Evolutionary conservation across 1,139 yeast genomes (phyloP), one percentile per base, ranked within the genome.

Genomic region (Blastobotrys aristatus): DNA sequence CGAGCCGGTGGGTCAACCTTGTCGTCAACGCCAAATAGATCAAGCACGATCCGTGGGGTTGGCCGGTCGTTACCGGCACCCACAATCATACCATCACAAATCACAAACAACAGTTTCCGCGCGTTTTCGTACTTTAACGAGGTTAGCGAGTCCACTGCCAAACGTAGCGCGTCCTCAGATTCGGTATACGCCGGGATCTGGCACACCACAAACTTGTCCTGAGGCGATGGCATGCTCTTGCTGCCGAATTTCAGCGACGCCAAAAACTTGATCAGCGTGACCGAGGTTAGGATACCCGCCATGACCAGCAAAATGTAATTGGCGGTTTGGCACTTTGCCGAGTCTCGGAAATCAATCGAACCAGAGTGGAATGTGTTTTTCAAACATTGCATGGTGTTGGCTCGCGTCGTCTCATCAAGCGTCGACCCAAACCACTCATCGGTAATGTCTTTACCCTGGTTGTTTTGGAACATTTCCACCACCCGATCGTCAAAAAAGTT

Each of bases 151-250:
- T 69, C 74, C 40, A 69, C 62, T 1, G 73, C 73, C 20, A 67
- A 59, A 11, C 73, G 63, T 43, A 69, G 56, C 14, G 70, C 71
- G 21, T 62, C 67, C 48, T 70, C 74, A 44, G 63, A 64, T 49
- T 69, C 73, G 7, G 73, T 69, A 51, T 69, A 69, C 10, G 68
- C 70, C 2, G 73, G 73, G 33, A 70, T 66, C 50, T 70, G 74
- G 51, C 73, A 68, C 13, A 69, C 61, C 21, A 69, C 70, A 53
- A 66, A 70, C 51, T 65, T 63, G 52, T 67, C 70, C 47, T 69
- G 70, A 18, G 61, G 59, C 3, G 67, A 61, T 0, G 73, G 73
- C 47, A 61, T 49, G 16, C 63, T 57, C 47, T 61, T 61, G 18
- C 64, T 53, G 2, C 71, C 69, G 45, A 69, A 67, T 36, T 70